Conservation (phyloP, 805 yeast species). For the Yamadazyma ubonensis region DNA sequence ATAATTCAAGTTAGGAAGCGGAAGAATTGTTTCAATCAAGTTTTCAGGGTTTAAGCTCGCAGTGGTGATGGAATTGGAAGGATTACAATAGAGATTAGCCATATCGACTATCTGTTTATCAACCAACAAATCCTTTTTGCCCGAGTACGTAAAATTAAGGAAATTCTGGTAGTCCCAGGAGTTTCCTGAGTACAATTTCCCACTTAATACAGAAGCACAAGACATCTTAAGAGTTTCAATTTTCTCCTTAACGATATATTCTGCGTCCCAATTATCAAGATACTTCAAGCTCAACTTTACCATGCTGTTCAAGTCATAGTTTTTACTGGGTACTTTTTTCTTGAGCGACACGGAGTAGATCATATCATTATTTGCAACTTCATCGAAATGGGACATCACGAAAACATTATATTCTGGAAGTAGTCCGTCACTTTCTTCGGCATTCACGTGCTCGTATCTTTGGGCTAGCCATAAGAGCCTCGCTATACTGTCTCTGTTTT, state of each 20-base stretch:
- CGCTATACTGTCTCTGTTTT: conserved; percentile 22
- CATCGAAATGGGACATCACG: conserved; percentile 9
- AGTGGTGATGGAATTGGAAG: conserved; percentile 50
- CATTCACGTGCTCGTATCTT: conserved; percentile 18
- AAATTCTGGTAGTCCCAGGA: conserved; percentile 62
- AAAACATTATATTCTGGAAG: conserved; percentile 15
- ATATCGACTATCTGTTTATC: conserved; percentile 9
- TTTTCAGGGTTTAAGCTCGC: conserved; percentile 20
- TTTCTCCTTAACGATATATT: conserved; percentile 69
- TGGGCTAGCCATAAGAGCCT: conserved; percentile 41
- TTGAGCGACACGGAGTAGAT: conserved; percentile 4
- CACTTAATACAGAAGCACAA: conserved; percentile 59
- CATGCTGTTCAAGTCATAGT: conserved; percentile 12
- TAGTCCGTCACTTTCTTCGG: background rate
- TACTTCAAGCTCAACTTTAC: conserved; percentile 11
- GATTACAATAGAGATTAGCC: conserved; percentile 42
- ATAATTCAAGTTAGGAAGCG: conserved; percentile 56
- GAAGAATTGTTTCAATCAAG: conserved; percentile 25
- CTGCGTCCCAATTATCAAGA: conserved; percentile 54
- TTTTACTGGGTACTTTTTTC: conserved; percentile 9
- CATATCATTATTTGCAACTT: conserved; percentile 2
- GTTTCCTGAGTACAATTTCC: conserved; percentile 80
- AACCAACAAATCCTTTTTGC: conserved; percentile 10
- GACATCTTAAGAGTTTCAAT: conserved; percentile 85
- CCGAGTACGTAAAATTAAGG: conserved; percentile 18